These are phyloP conservation scores for Amanita pseudoporphyria DNA, from an alignment of 768 basidiomycete genomes.

Conservation along the genomic window DNA sequence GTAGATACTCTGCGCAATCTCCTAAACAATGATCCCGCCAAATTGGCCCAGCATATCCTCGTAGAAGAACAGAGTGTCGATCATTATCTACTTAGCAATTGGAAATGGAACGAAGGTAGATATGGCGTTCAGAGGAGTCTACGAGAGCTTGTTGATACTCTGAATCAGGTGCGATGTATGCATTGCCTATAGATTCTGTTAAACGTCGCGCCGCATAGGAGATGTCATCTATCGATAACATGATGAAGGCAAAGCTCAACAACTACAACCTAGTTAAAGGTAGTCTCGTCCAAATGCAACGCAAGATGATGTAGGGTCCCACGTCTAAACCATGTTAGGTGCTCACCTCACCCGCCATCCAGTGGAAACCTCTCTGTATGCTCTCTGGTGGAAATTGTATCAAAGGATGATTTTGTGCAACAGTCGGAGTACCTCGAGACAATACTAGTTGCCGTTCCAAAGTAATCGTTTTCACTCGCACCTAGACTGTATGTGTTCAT, in stretches of 20 bases:
- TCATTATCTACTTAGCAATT: slow-evolving; percentile 66
- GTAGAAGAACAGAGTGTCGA: slow-evolving; percentile 77
- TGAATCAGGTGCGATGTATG: slow-evolving; percentile 60
- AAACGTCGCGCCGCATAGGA: slow-evolving; percentile 45
- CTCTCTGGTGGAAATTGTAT: slow-evolving; percentile 78
- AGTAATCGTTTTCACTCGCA: slow-evolving; percentile 34
- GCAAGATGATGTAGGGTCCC: slow-evolving; percentile 76
- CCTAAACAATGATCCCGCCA: slow-evolving; percentile 76
- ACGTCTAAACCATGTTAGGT: not conserved
- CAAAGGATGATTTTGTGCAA: slow-evolving; percentile 69
- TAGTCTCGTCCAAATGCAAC: slow-evolving; percentile 81
- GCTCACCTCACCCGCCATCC: slow-evolving; percentile 9
- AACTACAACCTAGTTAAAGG: slow-evolving; percentile 95
- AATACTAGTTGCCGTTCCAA: slow-evolving; percentile 87
- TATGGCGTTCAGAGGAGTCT: slow-evolving; percentile 80
- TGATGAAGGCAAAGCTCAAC: slow-evolving; percentile 85
- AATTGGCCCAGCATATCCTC: slow-evolving; percentile 64
- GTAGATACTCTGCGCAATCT: slow-evolving; percentile 91
- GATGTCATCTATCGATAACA: slow-evolving; percentile 88
- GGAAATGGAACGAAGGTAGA: slow-evolving; percentile 92
- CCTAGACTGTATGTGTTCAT: slow-evolving; percentile 9
- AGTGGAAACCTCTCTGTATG: slow-evolving; percentile 95
- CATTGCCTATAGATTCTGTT: slow-evolving; percentile 1
- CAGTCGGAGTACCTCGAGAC: slow-evolving; percentile 95
- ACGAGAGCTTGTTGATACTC: slow-evolving; percentile 72